Evolutionary conservation across 176 grass and related monocot genomes (phyloP), one percentile per base, ranked within the genome.

Genomic region (Oryza punctata): DNA sequence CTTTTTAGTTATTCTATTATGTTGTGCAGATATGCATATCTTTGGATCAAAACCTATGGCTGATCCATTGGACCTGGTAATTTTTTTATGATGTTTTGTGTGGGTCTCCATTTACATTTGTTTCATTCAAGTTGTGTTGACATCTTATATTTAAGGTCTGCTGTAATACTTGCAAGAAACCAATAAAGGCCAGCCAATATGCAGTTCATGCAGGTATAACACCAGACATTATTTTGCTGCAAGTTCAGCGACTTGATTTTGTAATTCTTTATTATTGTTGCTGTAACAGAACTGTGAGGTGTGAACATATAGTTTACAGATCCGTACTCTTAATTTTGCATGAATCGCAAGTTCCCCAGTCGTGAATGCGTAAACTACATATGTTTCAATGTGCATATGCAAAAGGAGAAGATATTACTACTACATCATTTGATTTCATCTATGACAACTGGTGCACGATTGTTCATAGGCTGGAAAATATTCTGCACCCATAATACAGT

Each of bases 11-110:
- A 72, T 82, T 76, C 52, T 63, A 71, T 81, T 69, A 92, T 12
- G 37, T 76, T 85, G 43, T 91, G 87, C 93, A 99, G 96, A 99
- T 90, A 99, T 99, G 96, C 93, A 96, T 94, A 89, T 99, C 68
- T 97, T 94, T 91, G 95, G 88, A 80, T 92, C 82, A 88, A 97
- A 91, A 91, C 95, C 95, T 69, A 87, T 97, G 88, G 85, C 86
- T 41, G 95, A 97, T 89, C 90, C 95, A 75, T 82, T 97, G 81
- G 92, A 94, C 78, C 87, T 97, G 92, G 95, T 97, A 97, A 88
- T 35, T 91, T 87, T 89, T 54, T 76, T 6, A 49, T 86, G 12
- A 12, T 78, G 72, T 60, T 23, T 10, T 61, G n/a, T 78, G 32
- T 84, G n/a, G 26, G 54, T 83, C 82, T 25, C 28, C 57, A 67